Base-by-base conservation (phyloP, 306 rosid genomes). In the Abrus precatorius region DNA sequence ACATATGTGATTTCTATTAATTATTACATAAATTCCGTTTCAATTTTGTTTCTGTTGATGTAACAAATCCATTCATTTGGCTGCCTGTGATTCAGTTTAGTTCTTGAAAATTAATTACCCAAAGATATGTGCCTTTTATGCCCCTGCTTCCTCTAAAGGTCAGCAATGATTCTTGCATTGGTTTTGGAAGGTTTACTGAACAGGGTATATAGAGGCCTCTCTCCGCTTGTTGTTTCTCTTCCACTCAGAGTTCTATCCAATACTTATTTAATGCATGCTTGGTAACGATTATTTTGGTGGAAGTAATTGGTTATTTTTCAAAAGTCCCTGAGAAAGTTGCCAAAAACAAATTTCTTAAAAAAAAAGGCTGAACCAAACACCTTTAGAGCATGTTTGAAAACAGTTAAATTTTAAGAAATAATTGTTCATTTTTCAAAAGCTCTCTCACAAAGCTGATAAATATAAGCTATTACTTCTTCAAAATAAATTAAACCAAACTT, bases 121-220 rank as follows among this genome's bases (percentile, higher is more conserved):
- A 63, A 45, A 33, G 61, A 49, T 76, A 47, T 50, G n/a, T 5
- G 5, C 32, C 44, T 69, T 14, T 27, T 49, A 61, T 45, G 13
- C 61, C 34, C 47, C 2, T 33, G 36, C 71, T 9, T 62, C 13
- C 40, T 61, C 7, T 34, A 75, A 54, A 75, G 49, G 14, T 48
- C 47, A 61, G 28, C 49, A 75, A 9, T 2, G 59, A 2, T 62
- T 62, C 10, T 33, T 63, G 61, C 30, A n/a, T 38, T n/a, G 29
- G 43, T 62, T 76, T 43, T 75, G 36, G 56, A 55, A 47, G 80
- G 52, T 57, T 63, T 64, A 76, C 57, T 10, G 48, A 61, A 5
- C 9, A 10, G 54, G 70, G 9, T 75, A 45, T 75, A 30, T 10
- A 56, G 50, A 74, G 70, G 59, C 11, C 48, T 62, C 62, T 62